These are phyloP conservation scores for Beauveria sp. DNA, from an alignment of 2,329 filamentous ascomycete genomes.

Conservation along the genomic window DNA sequence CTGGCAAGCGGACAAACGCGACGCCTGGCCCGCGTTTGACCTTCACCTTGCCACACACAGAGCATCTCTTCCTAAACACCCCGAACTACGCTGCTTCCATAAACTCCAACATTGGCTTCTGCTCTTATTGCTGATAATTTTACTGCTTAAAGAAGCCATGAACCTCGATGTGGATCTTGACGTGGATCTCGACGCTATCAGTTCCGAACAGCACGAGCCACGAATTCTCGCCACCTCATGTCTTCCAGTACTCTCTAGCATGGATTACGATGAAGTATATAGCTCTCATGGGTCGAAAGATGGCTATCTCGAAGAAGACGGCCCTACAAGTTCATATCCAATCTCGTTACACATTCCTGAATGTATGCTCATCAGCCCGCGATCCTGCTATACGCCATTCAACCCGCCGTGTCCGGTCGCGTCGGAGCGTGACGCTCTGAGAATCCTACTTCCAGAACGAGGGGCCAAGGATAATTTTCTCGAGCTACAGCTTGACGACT, in stretches of 20 bases:
- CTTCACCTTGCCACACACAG: background rate
- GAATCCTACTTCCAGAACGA: background rate
- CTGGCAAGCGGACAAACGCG: background rate
- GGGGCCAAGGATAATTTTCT: constrained; percentile 22
- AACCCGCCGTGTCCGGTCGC: constrained; percentile 8
- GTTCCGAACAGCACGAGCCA: background rate
- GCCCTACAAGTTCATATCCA: background rate
- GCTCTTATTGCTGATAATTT: background rate
- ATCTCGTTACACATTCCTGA: background rate
- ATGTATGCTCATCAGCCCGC: background rate
- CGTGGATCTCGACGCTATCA: too few relatives aligned
- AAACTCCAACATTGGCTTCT: background rate
- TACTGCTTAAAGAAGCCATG: background rate
- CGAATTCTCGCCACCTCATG: background rate
- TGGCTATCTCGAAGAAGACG: background rate
- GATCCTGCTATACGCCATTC: background rate
- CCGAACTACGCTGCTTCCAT: background rate
- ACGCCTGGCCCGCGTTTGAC: background rate
- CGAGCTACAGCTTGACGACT: constrained; percentile 49
- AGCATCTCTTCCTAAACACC: background rate
- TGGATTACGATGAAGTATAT: background rate
- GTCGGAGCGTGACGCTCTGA: constrained; percentile 9
- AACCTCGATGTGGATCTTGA: background rate
- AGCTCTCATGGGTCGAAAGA: background rate
- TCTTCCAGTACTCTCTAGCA: background rate